These are phyloP conservation scores for Fraxinus dipetala DNA, from an alignment of 305 asterid species.

Conservation along the genomic window DNA sequence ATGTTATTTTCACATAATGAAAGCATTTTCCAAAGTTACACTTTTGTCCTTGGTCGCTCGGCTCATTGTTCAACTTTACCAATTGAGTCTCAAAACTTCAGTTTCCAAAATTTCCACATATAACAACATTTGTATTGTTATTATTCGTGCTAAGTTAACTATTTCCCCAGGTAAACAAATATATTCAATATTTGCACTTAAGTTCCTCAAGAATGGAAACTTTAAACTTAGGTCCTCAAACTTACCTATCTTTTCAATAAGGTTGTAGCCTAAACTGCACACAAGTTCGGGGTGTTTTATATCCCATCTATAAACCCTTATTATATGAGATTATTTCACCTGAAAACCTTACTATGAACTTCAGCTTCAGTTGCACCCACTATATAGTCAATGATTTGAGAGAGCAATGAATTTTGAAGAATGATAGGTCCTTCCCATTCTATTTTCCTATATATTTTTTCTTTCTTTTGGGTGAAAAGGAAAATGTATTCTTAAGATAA, in stretches of 20 bases:
- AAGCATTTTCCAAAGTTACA: neutral
- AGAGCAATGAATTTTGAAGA: neutral
- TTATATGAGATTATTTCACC: neutral
- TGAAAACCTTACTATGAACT: neutral
- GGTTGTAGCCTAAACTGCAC: neutral
- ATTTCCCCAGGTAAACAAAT: neutral
- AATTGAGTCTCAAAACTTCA: neutral
- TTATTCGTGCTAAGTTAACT: neutral
- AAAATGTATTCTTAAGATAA: neutral
- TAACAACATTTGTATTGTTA: neutral
- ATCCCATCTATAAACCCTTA: neutral
- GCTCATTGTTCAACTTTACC: neutral
- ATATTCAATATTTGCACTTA: neutral
- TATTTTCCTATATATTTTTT: neutral
- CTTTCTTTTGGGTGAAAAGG: neutral
- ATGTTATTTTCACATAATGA: neutral
- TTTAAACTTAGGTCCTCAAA: neutral
- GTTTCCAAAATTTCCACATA: neutral
- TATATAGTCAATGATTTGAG: neutral
- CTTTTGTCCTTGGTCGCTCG: neutral
- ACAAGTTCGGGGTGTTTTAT: neutral
- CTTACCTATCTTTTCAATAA: neutral
- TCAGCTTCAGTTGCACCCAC: neutral
- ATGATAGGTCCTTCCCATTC: neutral
- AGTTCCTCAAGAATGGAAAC: neutral